Base-by-base conservation (phyloP, 768 basidiomycete genomes). In the Agrocybe chaxingu region DNA sequence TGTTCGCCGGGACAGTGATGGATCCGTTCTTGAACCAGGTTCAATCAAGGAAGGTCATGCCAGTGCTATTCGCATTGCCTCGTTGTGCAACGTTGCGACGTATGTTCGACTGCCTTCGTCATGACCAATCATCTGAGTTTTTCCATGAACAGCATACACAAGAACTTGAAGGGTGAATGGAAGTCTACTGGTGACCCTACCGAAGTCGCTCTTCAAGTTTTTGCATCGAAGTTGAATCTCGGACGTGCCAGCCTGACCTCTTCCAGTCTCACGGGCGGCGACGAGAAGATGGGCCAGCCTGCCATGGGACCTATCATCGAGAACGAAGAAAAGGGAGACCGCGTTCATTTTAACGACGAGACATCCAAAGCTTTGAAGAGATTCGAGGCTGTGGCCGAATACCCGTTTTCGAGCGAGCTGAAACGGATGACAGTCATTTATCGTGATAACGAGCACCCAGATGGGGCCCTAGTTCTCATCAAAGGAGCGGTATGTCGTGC, bases 201-300 rank as follows among this genome's bases (percentile, higher is more conserved):
- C 2, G 78, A 81, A 57, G 72, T 79, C 13, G 79, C 79, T 3
- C 70, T 81, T 4, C 78, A 79, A 57, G 77, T 79, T 18, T 78
- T 80, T 48, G 77, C 79, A 1, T 70, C 72, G 42, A 77, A 76
- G 50, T 67, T 80, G 41, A 70, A 71, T 1, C 68, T 73, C 39
- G 78, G 79, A 7, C 63, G 67, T 18, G 53, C 66, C 12, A 57
- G 51, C 12, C 56, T 73, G 7, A 62, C 66, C 7, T 32, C 47
- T 24, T 24, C 24, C 8, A 65, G 69, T 49, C 50, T 55, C 9
- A 49, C 57, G 10, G 60, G 62, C 2, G 31, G 41, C 16, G 55
- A 59, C 38, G 56, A 57, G 33, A 41, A 42, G 9, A 48, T 19
- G 29, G 47, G 52, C 3, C 57, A 57, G 18, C 61, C 62, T 7